Percentiles rank a stretch among this genome's conserved stretches.
Conservation (phyloP, 805 yeast species). For the Saturnispora halmiae region DNA sequence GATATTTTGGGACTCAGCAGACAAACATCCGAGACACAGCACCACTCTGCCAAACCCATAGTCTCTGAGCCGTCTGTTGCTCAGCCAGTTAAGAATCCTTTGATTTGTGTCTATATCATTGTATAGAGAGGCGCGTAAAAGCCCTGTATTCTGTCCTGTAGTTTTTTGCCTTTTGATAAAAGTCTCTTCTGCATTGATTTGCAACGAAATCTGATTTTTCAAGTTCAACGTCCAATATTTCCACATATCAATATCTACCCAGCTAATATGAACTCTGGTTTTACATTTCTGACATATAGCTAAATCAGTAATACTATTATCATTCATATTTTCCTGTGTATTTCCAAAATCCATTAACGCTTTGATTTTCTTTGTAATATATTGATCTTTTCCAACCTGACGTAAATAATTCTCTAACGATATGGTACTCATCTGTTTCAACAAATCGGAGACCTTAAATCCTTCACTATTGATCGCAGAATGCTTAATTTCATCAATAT, state of each 20-base stretch:
- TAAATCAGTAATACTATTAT: slow-evolving; percentile 7
- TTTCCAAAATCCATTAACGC: neutral
- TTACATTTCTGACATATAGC: slow-evolving; percentile 38
- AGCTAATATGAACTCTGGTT: slow-evolving; percentile 39
- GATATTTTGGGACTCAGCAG: slow-evolving; percentile 8
- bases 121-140: too few relatives aligned
- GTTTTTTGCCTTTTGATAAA: neutral
- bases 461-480: neutral
- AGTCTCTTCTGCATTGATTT: slow-evolving; percentile 1
- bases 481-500: neutral
- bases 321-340: neutral
- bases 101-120: neutral
- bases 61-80: slow-evolving; percentile 18
- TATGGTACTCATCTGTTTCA: neutral
- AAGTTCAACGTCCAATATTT: slow-evolving; percentile 13
- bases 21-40: slow-evolving; percentile 22
- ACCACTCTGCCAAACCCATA: slow-evolving; percentile 21
- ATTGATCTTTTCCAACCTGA: slow-evolving; percentile 4
- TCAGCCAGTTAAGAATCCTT: slow-evolving; percentile 16
- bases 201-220: too few relatives aligned
- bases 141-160: too few relatives aligned
- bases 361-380: neutral
- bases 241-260: slow-evolving; percentile 32
- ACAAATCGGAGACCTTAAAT: neutral
- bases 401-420: neutral